A percentile compares a stretch with the other conserved stretches of the same genome.
These are phyloP conservation scores for Metschnikowia sp. DNA, from an alignment of 805 yeast genomes.

Conservation along the genomic window DNA sequence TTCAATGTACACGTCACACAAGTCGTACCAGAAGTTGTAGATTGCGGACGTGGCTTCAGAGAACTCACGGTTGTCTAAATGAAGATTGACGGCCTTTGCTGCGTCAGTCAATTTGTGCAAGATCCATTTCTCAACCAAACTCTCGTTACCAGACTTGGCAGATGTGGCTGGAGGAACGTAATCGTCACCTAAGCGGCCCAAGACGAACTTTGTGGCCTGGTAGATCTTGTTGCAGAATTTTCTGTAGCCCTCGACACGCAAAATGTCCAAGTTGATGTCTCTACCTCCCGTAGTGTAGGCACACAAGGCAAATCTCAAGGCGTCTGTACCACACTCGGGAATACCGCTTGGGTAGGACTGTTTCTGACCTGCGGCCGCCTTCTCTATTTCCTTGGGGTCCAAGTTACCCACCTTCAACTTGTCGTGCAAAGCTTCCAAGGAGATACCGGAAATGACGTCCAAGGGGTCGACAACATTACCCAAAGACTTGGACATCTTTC, in stretches of 20 bases:
- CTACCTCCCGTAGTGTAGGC: conserved; percentile 99
- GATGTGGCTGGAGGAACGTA: conserved; percentile 73
- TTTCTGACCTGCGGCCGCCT: conserved; percentile 84
- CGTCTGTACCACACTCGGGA: conserved; percentile 99
- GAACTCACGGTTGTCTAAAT: conserved; percentile 83
- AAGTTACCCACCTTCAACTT: conserved; percentile 79
- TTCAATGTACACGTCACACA: conserved; percentile 97
- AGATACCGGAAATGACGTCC: conserved; percentile 88
- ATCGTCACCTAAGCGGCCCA: conserved; percentile 87
- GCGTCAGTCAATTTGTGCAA: conserved; percentile 78
- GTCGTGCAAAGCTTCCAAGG: conserved; percentile 73
- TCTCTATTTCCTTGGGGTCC: conserved; percentile 82
- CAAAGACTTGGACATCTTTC: conserved; percentile 96
- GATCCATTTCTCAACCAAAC: conserved; percentile 96
- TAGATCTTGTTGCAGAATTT: conserved; percentile 99
- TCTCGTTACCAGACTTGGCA: conserved; percentile 70
- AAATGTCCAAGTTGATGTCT: conserved; percentile 92
- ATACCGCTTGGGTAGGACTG: conserved; percentile 93
- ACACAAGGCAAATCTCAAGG: conserved; percentile 95
- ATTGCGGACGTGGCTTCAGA: conserved; percentile 81
- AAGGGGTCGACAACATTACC: conserved; percentile 97
- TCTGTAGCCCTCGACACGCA: conserved; percentile 98
- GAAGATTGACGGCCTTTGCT: conserved; percentile 57
- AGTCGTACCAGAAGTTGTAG: conserved; percentile 93
- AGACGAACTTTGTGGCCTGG: conserved; percentile 96